Percentiles rank a stretch among this genome's conserved stretches.
Conservation (phyloP, 78 protist genomes). For the Cavenderia fasciculata region DNA sequence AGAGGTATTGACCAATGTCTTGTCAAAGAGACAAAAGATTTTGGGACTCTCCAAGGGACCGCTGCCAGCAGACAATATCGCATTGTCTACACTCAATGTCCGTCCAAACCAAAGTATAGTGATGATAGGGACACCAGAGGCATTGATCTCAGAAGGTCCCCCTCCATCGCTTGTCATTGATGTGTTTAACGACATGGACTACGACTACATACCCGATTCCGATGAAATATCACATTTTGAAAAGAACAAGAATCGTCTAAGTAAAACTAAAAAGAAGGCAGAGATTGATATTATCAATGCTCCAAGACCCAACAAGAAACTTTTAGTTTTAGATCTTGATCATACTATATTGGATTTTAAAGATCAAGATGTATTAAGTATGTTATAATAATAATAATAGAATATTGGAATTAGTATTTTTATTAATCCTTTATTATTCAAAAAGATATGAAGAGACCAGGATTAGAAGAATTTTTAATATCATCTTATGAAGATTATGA, state of each 20-base stretch:
- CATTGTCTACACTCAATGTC: conserved; percentile 9
- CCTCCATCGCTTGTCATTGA: background rate
- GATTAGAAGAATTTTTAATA: conserved; percentile 54
- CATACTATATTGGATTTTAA: conserved; percentile 74
- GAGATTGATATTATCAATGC: conserved; percentile 57
- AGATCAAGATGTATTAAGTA: conserved; percentile 76
- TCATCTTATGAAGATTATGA: conserved; percentile 56
- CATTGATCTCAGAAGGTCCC: background rate
- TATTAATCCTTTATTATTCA: background rate
- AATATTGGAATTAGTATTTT: background rate
- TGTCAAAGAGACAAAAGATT: conserved; percentile 67
- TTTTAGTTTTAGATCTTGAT: conserved; percentile 73
- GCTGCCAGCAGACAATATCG: conserved; percentile 55
- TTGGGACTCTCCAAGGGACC: conserved; percentile 64
- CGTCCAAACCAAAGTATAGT: conserved; percentile 22
- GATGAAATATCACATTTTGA: conserved; percentile 74
- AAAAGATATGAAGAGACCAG: conserved; percentile 76
- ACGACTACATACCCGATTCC: conserved; percentile 69
- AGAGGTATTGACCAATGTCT: conserved; percentile 54
- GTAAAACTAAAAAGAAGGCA: background rate
- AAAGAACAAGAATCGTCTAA: conserved; percentile 22
- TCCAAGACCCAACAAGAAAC: conserved; percentile 58
- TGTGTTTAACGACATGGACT: conserved; percentile 71
- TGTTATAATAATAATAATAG: background rate
- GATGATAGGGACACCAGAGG: conserved; percentile 79